These are phyloP conservation scores for Phytopythium ostracodes DNA, from an alignment of 352 stramenopile species.

Conservation along the genomic window DNA sequence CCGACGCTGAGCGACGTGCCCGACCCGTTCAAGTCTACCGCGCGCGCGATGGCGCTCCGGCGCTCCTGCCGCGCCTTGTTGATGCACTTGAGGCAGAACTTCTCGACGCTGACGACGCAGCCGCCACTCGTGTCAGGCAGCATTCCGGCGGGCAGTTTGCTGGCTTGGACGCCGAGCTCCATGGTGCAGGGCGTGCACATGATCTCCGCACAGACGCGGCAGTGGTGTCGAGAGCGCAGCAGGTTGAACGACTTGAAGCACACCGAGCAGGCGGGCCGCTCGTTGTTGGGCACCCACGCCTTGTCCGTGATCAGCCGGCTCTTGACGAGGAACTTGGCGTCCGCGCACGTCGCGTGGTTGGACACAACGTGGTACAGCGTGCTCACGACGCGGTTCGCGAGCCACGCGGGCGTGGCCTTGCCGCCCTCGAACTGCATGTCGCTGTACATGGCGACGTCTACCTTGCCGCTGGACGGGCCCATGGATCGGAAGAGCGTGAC, in stretches of 20 bases:
- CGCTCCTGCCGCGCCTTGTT: constrained; percentile 61
- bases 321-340: constrained; percentile 65
- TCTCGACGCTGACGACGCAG: constrained; percentile 65
- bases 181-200: constrained; percentile 73
- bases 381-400: constrained; percentile 59
- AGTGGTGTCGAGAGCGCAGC: constrained; percentile 74
- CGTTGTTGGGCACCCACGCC: constrained; percentile 64
- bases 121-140: constrained; percentile 47
- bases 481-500: constrained; percentile 55
- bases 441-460: constrained; percentile 40
- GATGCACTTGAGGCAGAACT: constrained; percentile 81
- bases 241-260: constrained; percentile 80
- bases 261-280: constrained; percentile 60
- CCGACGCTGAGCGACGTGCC: constrained; percentile 1
- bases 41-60: constrained; percentile 24
- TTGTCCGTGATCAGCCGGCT: constrained; percentile 57
- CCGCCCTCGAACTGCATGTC: constrained; percentile 35
- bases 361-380: constrained; percentile 32
- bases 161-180: constrained; percentile 53
- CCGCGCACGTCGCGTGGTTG: constrained; percentile 39
- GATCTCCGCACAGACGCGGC: constrained; percentile 77
- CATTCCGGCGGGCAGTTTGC: constrained; percentile 45
- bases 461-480: constrained; percentile 45
- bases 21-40: constrained; percentile 3
- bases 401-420: constrained; percentile 62